Evolutionary conservation across 495 filamentous ascomycete genomes (phyloP).

Genomic region (Pseudomonodictys pantanalensis): DNA sequence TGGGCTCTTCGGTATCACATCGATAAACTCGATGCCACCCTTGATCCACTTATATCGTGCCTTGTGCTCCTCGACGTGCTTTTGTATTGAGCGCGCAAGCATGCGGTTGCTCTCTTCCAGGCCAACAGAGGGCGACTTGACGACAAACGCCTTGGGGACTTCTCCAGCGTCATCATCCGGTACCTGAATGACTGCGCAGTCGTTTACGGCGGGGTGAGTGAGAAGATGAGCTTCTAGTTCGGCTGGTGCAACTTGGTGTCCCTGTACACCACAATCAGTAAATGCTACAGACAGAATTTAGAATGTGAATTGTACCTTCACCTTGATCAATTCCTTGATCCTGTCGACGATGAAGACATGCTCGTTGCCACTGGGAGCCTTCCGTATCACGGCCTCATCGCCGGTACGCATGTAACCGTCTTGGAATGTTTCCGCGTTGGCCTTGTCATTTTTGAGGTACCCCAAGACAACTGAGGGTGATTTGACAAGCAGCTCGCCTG

Average conservation of each 20-base stretch:
- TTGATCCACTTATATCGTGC: constrained; percentile 85
- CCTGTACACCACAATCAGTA: constrained; percentile 48
- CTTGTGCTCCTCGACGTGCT: constrained; percentile 79
- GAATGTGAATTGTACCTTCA: constrained; percentile 60
- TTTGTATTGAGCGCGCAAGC: constrained; percentile 61
- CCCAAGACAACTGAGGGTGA: constrained; percentile 75
- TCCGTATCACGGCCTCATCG: constrained; percentile 72
- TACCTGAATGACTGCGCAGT: constrained; percentile 80
- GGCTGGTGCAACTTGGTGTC: constrained; percentile 85
- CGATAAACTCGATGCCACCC: constrained; percentile 76
- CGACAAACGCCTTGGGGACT: constrained; percentile 83
- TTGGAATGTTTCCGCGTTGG: constrained; percentile 75
- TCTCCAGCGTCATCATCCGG: constrained; percentile 75
- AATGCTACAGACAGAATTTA: neutral
- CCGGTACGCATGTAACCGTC: constrained; percentile 80
- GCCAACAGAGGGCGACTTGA: constrained; percentile 62
- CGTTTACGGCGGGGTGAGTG: constrained; percentile 73
- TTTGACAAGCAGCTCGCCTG: constrained; percentile 76
- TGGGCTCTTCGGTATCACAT: constrained; percentile 80
- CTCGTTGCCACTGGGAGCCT: constrained; percentile 62
- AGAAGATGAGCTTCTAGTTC: constrained; percentile 89
- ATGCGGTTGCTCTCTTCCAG: constrained; percentile 59
- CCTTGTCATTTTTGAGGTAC: constrained; percentile 81
- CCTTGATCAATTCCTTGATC: constrained; percentile 92
- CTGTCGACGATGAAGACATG: constrained; percentile 84